A percentile compares a stretch with the other conserved stretches of the same genome.
These are phyloP conservation scores for Mortierella sp. DNA, from an alignment of 371 early-diverging fungal species.

Conservation along the genomic window DNA sequence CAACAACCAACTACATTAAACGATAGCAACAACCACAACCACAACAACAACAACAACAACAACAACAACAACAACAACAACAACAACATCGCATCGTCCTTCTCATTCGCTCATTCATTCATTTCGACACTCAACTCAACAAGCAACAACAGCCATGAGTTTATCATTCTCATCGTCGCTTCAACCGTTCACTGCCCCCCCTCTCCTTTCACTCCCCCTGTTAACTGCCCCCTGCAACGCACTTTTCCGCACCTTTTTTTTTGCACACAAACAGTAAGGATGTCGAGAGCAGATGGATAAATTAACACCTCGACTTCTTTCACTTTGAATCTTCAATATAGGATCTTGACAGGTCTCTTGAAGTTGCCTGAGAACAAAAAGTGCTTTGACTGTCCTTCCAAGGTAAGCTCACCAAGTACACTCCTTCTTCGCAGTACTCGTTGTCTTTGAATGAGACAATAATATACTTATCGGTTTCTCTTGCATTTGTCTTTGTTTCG, in stretches of 20 bases:
- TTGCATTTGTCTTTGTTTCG: not conserved
- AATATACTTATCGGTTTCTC: conserved; percentile 1
- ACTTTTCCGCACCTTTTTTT: not conserved
- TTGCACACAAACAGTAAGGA: not conserved
- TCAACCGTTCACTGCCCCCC: not conserved
- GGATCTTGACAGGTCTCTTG: conserved; percentile 52
- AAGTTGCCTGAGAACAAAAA: conserved; percentile 72
- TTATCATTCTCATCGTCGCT: not conserved
- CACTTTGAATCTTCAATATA: not conserved
- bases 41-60: not conserved
- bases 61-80: not conserved
- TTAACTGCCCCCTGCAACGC: conserved; percentile 6
- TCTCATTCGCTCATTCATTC: not conserved
- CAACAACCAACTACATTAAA: not conserved
- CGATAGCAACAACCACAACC: not conserved
- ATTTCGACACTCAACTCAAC: not conserved
- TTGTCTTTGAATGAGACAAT: conserved; percentile 62
- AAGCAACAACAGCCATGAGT: not conserved
- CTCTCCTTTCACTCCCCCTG: not conserved
- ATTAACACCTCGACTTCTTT: not conserved
- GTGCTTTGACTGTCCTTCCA: conserved; percentile 77
- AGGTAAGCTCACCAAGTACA: conserved; percentile 54
- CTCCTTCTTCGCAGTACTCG: not conserved
- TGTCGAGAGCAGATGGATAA: not conserved
- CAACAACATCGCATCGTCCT: not conserved